Percentiles rank a stretch among this genome's conserved stretches.
These are phyloP conservation scores for Yamadazyma atmosphaerica DNA, from an alignment of 1,139 yeast genomes.

Conservation along the genomic window DNA sequence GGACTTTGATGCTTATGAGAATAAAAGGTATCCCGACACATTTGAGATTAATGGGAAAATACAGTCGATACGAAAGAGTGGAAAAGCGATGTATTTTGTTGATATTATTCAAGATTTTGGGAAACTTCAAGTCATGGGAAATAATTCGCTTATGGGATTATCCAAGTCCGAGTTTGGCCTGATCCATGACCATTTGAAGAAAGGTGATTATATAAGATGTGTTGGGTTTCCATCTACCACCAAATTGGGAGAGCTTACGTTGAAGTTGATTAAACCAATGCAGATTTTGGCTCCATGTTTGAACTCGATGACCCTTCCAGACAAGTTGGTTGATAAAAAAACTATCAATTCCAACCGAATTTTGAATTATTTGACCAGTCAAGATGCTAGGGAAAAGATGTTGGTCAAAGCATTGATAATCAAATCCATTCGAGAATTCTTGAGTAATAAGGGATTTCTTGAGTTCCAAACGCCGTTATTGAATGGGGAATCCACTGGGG, in stretches of 20 bases:
- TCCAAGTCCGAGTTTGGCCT: conserved; percentile 45
- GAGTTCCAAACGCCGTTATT: conserved; percentile 90
- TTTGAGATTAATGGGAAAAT: conserved; percentile 56
- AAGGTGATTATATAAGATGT: conserved; percentile 71
- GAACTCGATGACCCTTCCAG: conserved; percentile 61
- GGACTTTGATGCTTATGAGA: conserved; percentile 10
- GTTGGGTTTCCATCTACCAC: conserved; percentile 75
- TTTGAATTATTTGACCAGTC: conserved; percentile 69
- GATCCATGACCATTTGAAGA: conserved; percentile 48
- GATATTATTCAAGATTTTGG: conserved; percentile 62
- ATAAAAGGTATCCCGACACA: conserved; percentile 7
- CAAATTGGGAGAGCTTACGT: conserved; percentile 73
- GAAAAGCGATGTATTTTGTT: conserved; percentile 65
- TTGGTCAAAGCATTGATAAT: conserved; percentile 55
- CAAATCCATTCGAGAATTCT: conserved; percentile 55
- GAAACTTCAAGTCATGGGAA: conserved; percentile 62
- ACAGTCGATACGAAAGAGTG: conserved; percentile 55
- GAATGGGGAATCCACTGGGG: conserved; percentile 76
- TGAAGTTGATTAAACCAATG: conserved; percentile 56
- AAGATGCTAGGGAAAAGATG: conserved; percentile 42
- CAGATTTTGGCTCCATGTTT: conserved; percentile 66
- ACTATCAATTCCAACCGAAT: conserved; percentile 70
- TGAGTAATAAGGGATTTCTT: conserved; percentile 56
- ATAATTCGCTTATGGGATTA: conserved; percentile 47
- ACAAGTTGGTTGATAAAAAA: conserved; percentile 52